These are phyloP conservation scores for Chlorella sp. DNA, from an alignment of 139 green algal species.

Conservation along the genomic window DNA sequence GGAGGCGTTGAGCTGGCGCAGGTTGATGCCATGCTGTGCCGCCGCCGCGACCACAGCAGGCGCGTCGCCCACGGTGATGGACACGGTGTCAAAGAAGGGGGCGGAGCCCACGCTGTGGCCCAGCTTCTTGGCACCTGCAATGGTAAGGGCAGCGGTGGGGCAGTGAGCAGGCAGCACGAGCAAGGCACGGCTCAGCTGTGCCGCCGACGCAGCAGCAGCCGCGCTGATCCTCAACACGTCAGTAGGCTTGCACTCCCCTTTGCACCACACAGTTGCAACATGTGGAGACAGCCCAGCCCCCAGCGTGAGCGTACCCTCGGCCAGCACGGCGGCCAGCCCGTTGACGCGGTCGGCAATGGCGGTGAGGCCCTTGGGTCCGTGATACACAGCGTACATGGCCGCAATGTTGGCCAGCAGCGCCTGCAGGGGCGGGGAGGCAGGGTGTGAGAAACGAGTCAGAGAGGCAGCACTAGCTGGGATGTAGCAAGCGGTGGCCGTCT, in stretches of 20 bases:
- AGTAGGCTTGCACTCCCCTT: background rate
- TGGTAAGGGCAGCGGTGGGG: background rate
- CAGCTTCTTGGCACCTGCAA: slow-evolving; percentile 72
- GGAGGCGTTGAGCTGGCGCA: slow-evolving; percentile 80
- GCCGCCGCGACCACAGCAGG: slow-evolving; percentile 41
- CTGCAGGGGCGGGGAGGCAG: slow-evolving; percentile 44
- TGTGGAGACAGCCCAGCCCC: too few relatives aligned
- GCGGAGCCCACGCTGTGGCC: slow-evolving; percentile 61
- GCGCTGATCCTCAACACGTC: background rate
- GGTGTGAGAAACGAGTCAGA: too few relatives aligned
- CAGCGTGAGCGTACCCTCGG: slow-evolving; percentile 62
- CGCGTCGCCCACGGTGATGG: slow-evolving; percentile 60
- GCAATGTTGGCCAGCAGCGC: slow-evolving; percentile 99
- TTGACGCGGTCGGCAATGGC: slow-evolving; percentile 90
- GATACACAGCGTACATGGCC: slow-evolving; percentile 97
- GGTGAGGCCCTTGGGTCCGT: slow-evolving; percentile 95
- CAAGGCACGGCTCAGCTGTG: background rate
- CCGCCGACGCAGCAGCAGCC: background rate
- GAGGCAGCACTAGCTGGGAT: too few relatives aligned
- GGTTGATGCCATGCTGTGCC: slow-evolving; percentile 75
- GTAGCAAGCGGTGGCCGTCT: too few relatives aligned
- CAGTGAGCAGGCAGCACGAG: background rate
- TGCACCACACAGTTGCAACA: background rate
- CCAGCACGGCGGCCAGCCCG: slow-evolving; percentile 88
- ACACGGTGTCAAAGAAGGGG: slow-evolving; percentile 97